A percentile compares a stretch with the other conserved stretches of the same genome.
These are phyloP conservation scores for Vitis rupestris DNA, from an alignment of 164 flowering plant genomes.

Conservation along the genomic window DNA sequence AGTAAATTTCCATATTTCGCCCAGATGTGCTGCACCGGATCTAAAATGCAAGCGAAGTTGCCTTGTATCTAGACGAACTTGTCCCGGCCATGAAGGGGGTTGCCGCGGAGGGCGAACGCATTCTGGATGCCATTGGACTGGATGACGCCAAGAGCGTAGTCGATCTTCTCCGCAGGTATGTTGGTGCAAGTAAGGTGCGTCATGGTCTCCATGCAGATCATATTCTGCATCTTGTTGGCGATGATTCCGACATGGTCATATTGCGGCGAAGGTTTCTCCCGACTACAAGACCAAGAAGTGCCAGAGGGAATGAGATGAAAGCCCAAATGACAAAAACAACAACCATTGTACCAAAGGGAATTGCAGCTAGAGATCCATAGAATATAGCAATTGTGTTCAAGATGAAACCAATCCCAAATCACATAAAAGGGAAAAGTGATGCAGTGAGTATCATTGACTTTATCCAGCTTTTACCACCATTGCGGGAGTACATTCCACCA, in stretches of 20 bases:
- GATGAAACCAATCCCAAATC: conserved; percentile 58
- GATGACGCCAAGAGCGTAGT: conserved; percentile 74
- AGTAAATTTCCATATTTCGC: conserved; percentile 80
- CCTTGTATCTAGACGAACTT: conserved; percentile 87
- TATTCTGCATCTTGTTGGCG: conserved; percentile 84
- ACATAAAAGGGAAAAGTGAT: conserved; percentile 40
- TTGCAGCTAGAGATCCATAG: conserved; percentile 97
- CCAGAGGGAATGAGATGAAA: conserved; percentile 92
- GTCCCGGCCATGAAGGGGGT: conserved; percentile 98
- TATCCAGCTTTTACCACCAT: conserved; percentile 99
- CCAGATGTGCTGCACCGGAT: conserved; percentile 85
- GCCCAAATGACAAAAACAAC: conserved; percentile 97
- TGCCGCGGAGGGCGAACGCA: conserved; percentile 89
- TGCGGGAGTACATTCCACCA: conserved; percentile 96
- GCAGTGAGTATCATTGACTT: conserved; percentile 89
- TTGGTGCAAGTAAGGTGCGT: conserved; percentile 99
- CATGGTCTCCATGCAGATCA: conserved; percentile 90
- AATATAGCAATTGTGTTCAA: conserved; percentile 95
- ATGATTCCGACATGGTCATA: conserved; percentile 16
- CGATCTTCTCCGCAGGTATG: conserved; percentile 94
- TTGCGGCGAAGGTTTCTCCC: no score
- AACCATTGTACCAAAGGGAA: conserved; percentile 98
- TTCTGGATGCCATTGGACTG: conserved; percentile 87
- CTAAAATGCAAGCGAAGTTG: conserved; percentile 91
- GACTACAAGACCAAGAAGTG: conserved; percentile 88